These are phyloP conservation scores for Sanguinoderma infundibulare DNA, from an alignment of 1,284 basidiomycete species.

Conservation along the genomic window DNA sequence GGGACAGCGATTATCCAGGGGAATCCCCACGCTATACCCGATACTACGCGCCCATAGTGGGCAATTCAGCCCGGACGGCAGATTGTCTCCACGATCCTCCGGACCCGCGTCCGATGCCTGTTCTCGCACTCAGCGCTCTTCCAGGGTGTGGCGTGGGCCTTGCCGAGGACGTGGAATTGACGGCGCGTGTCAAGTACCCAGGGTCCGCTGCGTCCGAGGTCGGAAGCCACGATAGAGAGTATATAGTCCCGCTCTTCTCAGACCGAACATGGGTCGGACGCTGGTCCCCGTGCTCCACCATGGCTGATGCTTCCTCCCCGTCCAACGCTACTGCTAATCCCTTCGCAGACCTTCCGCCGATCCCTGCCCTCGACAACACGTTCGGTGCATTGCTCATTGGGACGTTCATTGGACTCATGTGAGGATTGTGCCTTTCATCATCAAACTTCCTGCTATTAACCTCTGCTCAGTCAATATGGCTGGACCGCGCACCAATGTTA, in stretches of 20 bases:
- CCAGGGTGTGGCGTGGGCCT: no score
- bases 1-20: no score
- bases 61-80: no score
- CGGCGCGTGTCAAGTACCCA: no score
- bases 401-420: slow-evolving; percentile 22
- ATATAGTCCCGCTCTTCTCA: not conserved
- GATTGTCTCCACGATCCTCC: no score
- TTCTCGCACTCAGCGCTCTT: no score
- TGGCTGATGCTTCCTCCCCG: not conserved
- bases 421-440: not conserved
- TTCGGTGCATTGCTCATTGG: slow-evolving; percentile 21
- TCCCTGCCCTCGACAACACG: slow-evolving; percentile 18
- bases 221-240: not conserved
- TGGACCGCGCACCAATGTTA: slow-evolving; percentile 21
- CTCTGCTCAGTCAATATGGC: slow-evolving; percentile 17
- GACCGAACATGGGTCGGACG: not conserved
- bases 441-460: not conserved
- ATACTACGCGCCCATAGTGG: no score
- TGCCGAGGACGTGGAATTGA: no score
- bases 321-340: not conserved
- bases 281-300: not conserved
- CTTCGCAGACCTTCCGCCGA: not conserved
- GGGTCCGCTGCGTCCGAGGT: no score
- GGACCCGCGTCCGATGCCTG: no score
- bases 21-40: no score